A percentile compares a stretch with the other conserved stretches of the same genome.
Evolutionary conservation across 2,329 filamentous ascomycete species (phyloP).

Genomic region (Nakataea oryzae): DNA sequence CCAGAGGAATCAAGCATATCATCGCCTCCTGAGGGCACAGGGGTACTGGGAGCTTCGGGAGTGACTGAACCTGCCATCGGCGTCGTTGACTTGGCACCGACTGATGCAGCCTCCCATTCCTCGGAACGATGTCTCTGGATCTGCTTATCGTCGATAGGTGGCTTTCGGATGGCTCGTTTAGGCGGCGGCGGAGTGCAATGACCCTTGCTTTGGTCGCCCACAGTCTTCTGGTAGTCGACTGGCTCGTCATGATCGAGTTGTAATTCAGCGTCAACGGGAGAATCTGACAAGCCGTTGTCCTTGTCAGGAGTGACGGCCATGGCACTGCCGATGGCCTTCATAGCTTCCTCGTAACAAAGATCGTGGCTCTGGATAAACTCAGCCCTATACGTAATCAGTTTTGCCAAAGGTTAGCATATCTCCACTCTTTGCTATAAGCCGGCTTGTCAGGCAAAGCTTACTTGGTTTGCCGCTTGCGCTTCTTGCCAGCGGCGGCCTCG

Average conservation of each 20-base stretch:
- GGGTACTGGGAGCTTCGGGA: too few species aligned
- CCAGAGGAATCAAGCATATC: too few species aligned
- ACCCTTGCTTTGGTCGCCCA: neutral
- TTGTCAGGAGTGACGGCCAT: neutral
- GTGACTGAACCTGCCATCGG: too few species aligned
- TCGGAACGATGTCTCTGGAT: neutral
- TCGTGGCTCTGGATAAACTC: neutral
- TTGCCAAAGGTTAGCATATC: neutral
- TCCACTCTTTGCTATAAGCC: too few species aligned
- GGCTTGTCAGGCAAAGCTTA: neutral
- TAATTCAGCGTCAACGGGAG: too few species aligned
- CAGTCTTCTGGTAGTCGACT: neutral
- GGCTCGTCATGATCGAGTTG: too few species aligned
- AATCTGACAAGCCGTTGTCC: too few species aligned
- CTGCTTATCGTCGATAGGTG: neutral
- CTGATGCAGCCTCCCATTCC: too few species aligned
- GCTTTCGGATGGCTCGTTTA: neutral
- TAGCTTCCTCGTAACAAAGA: neutral
- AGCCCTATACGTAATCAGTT: neutral
- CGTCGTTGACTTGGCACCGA: too few species aligned
- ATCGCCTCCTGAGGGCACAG: too few species aligned
- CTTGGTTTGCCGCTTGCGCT: neutral
- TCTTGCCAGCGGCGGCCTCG: neutral
- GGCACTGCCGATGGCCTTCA: neutral
- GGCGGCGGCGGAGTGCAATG: neutral